phyloP scores from a whole-genome alignment of 306 rosid genomes.

The Fragaria vesca region DNA sequence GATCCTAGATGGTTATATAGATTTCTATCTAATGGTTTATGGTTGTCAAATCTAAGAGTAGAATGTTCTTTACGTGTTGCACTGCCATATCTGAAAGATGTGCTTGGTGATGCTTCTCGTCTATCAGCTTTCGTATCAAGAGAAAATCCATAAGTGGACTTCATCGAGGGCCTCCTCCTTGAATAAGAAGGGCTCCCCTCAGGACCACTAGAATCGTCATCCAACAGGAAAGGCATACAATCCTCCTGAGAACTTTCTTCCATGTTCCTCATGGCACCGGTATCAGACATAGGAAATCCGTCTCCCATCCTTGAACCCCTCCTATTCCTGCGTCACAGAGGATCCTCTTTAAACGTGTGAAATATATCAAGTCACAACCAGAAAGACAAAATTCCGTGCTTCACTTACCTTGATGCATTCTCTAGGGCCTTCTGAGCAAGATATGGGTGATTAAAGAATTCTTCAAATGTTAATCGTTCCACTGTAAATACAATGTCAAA shows the following conservation, averaged over 20 bases:
- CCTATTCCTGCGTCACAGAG: conserved; percentile 44
- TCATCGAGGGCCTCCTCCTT: conserved; percentile 59
- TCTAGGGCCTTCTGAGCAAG: conserved; percentile 53
- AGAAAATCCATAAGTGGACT: conserved; percentile 80
- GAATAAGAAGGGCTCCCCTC: conserved; percentile 71
- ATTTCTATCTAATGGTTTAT: conserved; percentile 46
- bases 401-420: conserved; percentile 57
- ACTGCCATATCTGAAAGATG: conserved; percentile 41
- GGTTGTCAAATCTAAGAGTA: conserved; percentile 45
- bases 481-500: conserved; percentile 52
- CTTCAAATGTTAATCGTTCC: conserved; percentile 92
- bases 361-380: conserved; percentile 11
- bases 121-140: conserved; percentile 53
- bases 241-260: conserved; percentile 82
- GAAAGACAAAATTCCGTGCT: conserved; percentile 23
- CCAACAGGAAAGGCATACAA: conserved; percentile 80
- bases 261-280: conserved; percentile 44
- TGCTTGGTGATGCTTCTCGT: conserved; percentile 42
- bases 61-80: conserved; percentile 44
- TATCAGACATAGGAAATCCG: conserved; percentile 45
- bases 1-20: conserved; percentile 39
- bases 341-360: conserved; percentile 23
- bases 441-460: conserved; percentile 84
- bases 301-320: conserved; percentile 53
- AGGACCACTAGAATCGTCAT: conserved; percentile 79